These are phyloP conservation scores for Colletotrichum sp. DNA, from an alignment of 2,329 filamentous ascomycete genomes.

Conservation along the genomic window DNA sequence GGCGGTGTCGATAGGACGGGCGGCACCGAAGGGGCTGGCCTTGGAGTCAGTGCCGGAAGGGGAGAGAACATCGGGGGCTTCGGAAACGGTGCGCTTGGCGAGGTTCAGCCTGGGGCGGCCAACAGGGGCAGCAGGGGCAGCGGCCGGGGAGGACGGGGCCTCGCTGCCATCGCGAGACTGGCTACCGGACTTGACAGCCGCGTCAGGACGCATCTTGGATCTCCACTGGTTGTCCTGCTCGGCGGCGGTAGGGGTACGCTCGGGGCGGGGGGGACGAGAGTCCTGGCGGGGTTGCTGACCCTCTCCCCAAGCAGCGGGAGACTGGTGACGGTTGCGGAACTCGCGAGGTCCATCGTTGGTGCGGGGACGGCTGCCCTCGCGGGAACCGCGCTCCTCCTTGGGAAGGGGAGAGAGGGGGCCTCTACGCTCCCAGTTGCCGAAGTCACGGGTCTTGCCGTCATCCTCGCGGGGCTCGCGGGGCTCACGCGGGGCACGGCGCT, in stretches of 20 bases:
- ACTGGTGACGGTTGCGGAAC: slow-evolving; percentile 67
- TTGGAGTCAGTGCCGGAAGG: slow-evolving; percentile 73
- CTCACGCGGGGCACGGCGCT: slow-evolving; percentile 47
- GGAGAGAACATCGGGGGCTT: slow-evolving; percentile 59
- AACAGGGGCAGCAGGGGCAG: slow-evolving; percentile 54
- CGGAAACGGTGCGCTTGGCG: slow-evolving; percentile 87
- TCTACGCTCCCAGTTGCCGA: slow-evolving; percentile 92
- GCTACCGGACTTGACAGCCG: slow-evolving; percentile 62
- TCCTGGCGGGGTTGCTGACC: slow-evolving; percentile 66
- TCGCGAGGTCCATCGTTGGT: slow-evolving; percentile 64
- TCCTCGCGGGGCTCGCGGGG: slow-evolving; percentile 67
- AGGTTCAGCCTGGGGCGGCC: slow-evolving; percentile 86
- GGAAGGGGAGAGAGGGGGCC: slow-evolving; percentile 82
- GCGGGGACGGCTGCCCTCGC: slow-evolving; percentile 60
- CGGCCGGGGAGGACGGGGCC: slow-evolving; percentile 75
- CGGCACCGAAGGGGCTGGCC: slow-evolving; percentile 91
- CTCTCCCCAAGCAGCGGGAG: slow-evolving; percentile 79
- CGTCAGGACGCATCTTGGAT: slow-evolving; percentile 86
- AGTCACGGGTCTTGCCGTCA: slow-evolving; percentile 80
- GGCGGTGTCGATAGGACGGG: slow-evolving; percentile 91
- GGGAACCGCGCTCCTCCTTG: slow-evolving; percentile 54
- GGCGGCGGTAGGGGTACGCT: slow-evolving; percentile 81
- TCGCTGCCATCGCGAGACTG: slow-evolving; percentile 76
- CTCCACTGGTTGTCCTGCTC: slow-evolving; percentile 96
- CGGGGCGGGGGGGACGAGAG: slow-evolving; percentile 66